phyloP scores from a whole-genome alignment of 1,284 basidiomycete species.

The Laetiporus sulphureus region DNA sequence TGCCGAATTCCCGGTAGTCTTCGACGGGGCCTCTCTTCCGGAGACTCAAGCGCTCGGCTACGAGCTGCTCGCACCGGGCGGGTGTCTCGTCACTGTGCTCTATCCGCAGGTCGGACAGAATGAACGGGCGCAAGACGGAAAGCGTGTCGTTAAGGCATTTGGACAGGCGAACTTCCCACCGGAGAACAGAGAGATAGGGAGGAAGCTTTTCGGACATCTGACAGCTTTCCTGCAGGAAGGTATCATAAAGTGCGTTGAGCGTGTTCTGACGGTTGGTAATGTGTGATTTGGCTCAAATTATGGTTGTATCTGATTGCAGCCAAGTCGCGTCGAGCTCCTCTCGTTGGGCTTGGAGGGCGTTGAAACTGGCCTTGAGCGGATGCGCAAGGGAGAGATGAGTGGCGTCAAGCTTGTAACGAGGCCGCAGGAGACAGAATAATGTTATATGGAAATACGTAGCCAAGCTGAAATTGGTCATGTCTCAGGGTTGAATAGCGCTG shows the following conservation, averaged over 20 bases:
- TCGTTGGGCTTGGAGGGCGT: constrained; percentile 40
- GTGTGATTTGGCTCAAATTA: too few species aligned
- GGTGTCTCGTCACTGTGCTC: constrained; percentile 15
- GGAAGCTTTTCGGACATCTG: constrained; percentile 9
- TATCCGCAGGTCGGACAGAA: constrained; percentile 1
- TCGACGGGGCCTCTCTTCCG: constrained; percentile 26
- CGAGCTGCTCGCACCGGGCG: constrained; percentile 21
- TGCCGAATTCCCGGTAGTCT: constrained; percentile 28
- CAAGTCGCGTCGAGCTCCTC: constrained; percentile 32
- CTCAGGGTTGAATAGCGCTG: too few species aligned
- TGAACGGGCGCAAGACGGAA: not conserved
- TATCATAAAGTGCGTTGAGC: not conserved
- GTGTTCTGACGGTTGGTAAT: too few species aligned
- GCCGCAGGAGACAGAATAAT: constrained; percentile 35
- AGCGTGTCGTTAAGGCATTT: constrained; percentile 5
- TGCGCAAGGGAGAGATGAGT: constrained; percentile 37
- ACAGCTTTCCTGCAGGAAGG: constrained; percentile 11
- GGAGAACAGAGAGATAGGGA: constrained; percentile 1
- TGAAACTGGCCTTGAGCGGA: constrained; percentile 31
- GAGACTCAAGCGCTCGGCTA: constrained; percentile 15
- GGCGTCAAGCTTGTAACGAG: constrained; percentile 42
- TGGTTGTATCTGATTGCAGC: not conserved
- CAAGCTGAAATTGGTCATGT: too few species aligned
- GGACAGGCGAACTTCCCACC: constrained; percentile 8
- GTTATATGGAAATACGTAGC: too few species aligned